phyloP scores from a whole-genome alignment of 805 yeast species.

The Metschnikowia matae region DNA sequence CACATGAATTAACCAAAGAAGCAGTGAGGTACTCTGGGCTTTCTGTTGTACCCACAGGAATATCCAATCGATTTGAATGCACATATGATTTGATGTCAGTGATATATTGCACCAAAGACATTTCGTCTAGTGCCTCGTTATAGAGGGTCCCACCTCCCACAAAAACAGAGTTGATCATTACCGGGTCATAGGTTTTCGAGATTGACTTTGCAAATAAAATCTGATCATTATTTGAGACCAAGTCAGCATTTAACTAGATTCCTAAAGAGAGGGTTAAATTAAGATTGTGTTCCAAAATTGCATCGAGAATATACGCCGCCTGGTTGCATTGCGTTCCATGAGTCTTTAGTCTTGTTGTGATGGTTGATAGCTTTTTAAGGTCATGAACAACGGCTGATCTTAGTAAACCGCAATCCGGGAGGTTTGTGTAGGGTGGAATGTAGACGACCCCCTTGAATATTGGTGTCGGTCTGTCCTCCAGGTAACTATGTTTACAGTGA shows the following conservation, averaged over 20 bases:
- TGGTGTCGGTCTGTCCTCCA: background rate
- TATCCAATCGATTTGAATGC: slow-evolving; percentile 25
- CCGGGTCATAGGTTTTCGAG: slow-evolving; percentile 39
- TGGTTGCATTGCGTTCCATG: slow-evolving; percentile 64
- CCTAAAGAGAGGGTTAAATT: slow-evolving; percentile 59
- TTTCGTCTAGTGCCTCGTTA: slow-evolving; percentile 43
- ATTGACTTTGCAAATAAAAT: slow-evolving; percentile 41
- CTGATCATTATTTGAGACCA: slow-evolving; percentile 43
- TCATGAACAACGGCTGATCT: slow-evolving; percentile 51
- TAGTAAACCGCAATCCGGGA: slow-evolving; percentile 50
- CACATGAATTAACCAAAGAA: slow-evolving; percentile 42
- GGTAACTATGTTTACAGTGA: background rate
- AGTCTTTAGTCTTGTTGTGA: slow-evolving; percentile 54
- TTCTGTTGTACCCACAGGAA: slow-evolving; percentile 64
- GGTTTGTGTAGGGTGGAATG: slow-evolving; percentile 51
- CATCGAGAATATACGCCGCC: slow-evolving; percentile 46
- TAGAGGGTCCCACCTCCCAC: slow-evolving; percentile 64
- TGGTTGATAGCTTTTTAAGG: slow-evolving; percentile 50
- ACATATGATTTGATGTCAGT: slow-evolving; percentile 37
- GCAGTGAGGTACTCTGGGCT: slow-evolving; percentile 45
- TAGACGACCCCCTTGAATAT: slow-evolving; percentile 57
- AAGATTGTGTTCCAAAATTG: slow-evolving; percentile 47
- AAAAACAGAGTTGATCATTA: slow-evolving; percentile 46
- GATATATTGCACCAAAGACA: slow-evolving; percentile 40
- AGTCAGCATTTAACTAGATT: slow-evolving; percentile 54